Evolutionary conservation across 306 rosid species (phyloP).

Genomic region (Quercus robur): DNA sequence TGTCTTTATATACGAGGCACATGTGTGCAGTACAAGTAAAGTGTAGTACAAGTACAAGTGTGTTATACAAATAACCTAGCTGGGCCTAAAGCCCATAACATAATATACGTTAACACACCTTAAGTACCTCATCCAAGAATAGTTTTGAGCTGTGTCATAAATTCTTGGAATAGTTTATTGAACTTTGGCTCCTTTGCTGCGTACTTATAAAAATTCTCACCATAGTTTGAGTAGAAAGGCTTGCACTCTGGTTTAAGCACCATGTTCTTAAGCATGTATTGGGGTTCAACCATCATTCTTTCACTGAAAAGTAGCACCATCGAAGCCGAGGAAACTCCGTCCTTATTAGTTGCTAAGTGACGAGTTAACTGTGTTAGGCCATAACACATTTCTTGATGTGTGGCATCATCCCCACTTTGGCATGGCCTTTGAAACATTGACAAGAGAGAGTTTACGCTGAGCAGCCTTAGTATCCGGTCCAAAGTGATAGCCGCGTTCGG

Average conservation of each 20-base stretch:
- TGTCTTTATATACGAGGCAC: no score
- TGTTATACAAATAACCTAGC: no score
- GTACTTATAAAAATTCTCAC: background rate
- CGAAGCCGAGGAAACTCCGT: background rate
- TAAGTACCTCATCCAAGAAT: background rate
- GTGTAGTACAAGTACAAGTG: no score
- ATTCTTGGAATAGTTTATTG: background rate
- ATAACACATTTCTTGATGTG: background rate
- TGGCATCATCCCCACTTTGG: background rate
- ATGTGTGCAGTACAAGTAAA: no score
- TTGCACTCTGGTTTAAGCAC: constrained; percentile 1
- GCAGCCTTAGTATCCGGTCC: constrained; percentile 6
- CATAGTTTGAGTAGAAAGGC: background rate
- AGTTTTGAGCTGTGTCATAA: background rate
- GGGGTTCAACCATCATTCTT: background rate
- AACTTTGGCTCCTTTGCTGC: background rate
- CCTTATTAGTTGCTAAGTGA: background rate
- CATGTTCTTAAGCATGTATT: background rate
- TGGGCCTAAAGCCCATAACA: no score
- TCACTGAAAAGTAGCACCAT: background rate
- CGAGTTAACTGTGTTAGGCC: constrained; percentile 5
- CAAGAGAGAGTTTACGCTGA: background rate
- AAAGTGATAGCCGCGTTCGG: background rate
- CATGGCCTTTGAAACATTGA: background rate
- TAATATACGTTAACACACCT: background rate